Evolutionary conservation across 129 eudicot genomes (phyloP), one percentile per base, ranked within the genome.

Genomic region (Saussurea involucrata): DNA sequence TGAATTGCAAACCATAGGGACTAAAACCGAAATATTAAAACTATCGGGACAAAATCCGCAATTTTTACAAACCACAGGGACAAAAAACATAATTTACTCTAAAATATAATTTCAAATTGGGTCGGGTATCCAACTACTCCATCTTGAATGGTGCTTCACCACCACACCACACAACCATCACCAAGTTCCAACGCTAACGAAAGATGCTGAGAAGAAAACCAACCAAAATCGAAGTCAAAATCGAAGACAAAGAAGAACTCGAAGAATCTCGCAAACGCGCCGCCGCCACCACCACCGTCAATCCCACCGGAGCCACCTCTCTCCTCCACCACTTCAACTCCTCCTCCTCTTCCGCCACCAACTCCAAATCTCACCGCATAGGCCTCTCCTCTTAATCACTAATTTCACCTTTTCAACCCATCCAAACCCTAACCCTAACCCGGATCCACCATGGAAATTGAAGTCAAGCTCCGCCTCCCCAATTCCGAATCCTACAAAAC

Each of bases 211-310:
- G 93, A 1, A 82, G 96, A 58, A 92, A 90, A 63, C 85, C 96
- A 7, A 92, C 79, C 77, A 85, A 85, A 65, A 88, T 92, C 80
- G 92, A 85, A 77, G 85, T 90, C 49, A 86, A 83, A n/a, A 60
- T 86, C 61, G 98, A 92, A 77, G 98, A 90, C 86, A 92, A 79
- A 82, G 89, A 88, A 82, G 98, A 92, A 83, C 84, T 92, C 81
- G 90, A 88, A 85, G 90, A 90, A 71, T 84, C 86, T 36, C 88
- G 92, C 81, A 65, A 67, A 40, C 92, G 86, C 72, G 76, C 82
- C 85, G 77, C 87, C 90, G 25, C 91, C 40, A 0, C 87, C 33
- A 4, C 89, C 79, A 4, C 85, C 69, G 6, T 67, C 63, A 9
- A 84, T 37, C 7, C 87, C 78, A 21, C 91, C 63, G 82, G 90